These are phyloP conservation scores for Thermothielavioides terrestris DNA, from an alignment of 495 filamentous ascomycete genomes.

Conservation along the genomic window DNA sequence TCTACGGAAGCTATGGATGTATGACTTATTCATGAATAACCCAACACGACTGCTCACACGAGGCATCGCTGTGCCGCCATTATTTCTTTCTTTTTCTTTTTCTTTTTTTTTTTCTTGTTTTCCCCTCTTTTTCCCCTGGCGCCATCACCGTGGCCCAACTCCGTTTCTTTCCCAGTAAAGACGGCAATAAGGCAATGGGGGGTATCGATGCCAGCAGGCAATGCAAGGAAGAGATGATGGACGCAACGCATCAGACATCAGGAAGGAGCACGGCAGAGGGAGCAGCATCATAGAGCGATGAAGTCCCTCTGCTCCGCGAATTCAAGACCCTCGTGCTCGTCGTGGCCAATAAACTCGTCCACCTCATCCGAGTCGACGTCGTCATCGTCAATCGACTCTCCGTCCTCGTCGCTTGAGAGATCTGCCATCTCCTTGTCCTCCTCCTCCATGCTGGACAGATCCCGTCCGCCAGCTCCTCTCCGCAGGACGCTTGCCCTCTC, in stretches of 20 bases:
- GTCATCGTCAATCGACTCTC: constrained; percentile 67
- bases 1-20: not conserved
- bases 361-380: constrained; percentile 86
- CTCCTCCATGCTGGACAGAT: constrained; percentile 20
- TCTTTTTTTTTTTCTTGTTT: not conserved
- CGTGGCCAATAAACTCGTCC: constrained; percentile 55
- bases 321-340: constrained; percentile 31
- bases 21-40: not conserved
- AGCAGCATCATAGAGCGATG: constrained; percentile 33
- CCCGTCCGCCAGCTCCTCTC: constrained; percentile 22
- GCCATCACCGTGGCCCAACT: not conserved
- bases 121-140: not conserved
- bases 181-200: constrained; percentile 5
- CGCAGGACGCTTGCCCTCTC: constrained; percentile 68
- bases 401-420: constrained; percentile 73
- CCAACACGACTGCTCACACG: not conserved
- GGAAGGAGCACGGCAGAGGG: not conserved
- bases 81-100: not conserved
- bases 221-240: constrained; percentile 1
- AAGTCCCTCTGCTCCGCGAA: constrained; percentile 40
- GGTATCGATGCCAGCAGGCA: constrained; percentile 13
- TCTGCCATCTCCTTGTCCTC: constrained; percentile 59
- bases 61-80: not conserved
- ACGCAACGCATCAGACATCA: not conserved
- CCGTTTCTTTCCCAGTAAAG: not conserved